Base-by-base conservation (phyloP, 1,284 basidiomycete genomes). In the Ceratobasidium theobromae region DNA sequence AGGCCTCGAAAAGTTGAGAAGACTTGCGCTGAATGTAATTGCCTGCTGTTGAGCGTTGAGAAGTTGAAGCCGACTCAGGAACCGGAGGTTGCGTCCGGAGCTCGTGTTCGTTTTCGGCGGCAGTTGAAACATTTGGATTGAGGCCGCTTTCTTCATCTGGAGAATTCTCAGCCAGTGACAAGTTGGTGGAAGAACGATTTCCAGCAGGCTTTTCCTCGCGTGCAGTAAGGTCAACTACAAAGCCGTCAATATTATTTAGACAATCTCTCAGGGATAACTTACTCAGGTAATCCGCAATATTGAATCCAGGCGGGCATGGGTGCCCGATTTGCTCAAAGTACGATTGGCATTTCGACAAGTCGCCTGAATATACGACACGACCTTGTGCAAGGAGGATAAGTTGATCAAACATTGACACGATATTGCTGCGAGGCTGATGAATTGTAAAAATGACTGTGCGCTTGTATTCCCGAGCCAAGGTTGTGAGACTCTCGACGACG, bases 361-460 rank as follows among this genome's bases (percentile, higher is more conserved):
- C 86, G 32, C 95, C 91, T 1, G 89, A 89, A 78, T 94, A 94
- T 16, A 97, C 85, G 12, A 89, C 78, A 73, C 87, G 88, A 2
- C 95, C 95, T 65, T 85, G 84, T 0, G 91, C 92, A 11, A 99
- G 82, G 3, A 99, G 78, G 1, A 98, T 76, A 30, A 98, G 81
- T 71, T 95, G 90, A 74, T 99, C 96, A 72, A 99, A 98, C 14
- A 99, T 79, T 0, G 93, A 86, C 9, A 98, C 95, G 70, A 99
- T 98, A 77, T 98, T 98, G 75, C 91, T 94, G 66, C 95, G 87
- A n/a, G 96, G 96, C 76, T 98, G 96, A 74, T 99, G 96, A 69
- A 99, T 98, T 0, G 96, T 98, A 78, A 98, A 97, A 69, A 98
- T 82, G 60, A 98, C 92, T 0, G 95, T 98, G n/a, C 95, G 87